Conservation (phyloP, 2,329 filamentous ascomycete genomes). For the Colletotrichum tabaci region DNA sequence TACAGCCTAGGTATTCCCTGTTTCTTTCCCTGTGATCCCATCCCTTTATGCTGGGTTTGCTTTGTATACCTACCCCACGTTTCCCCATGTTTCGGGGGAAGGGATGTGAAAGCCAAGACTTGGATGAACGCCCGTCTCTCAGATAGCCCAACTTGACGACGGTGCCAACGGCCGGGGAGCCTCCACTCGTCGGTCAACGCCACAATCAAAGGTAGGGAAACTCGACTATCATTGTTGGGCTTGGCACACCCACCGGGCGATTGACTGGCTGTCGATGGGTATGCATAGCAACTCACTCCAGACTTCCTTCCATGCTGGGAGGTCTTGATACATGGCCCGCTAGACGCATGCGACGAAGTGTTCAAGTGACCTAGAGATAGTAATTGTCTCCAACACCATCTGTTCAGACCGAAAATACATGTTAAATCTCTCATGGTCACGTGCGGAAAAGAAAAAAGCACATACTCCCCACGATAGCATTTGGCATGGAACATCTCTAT, state of each 20-base stretch:
- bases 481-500: slow-evolving; percentile 4
- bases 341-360: not conserved
- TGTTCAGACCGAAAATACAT: too few species aligned
- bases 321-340: not conserved
- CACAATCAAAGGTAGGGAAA: not conserved
- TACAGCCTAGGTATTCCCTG: not conserved
- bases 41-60: not conserved
- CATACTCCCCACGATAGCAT: too few species aligned
- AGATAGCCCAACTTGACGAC: not conserved
- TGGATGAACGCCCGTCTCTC: not conserved
- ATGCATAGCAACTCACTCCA: not conserved
- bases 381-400: too few species aligned
- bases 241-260: not conserved
- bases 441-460: too few species aligned
- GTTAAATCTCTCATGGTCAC: too few species aligned
- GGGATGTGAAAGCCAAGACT: slow-evolving; percentile 24
- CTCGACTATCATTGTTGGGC: not conserved
- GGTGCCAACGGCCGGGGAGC: not conserved
- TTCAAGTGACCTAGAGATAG: too few species aligned
- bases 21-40: not conserved
- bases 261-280: too few species aligned
- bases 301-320: not conserved
- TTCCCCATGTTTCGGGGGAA: slow-evolving; percentile 25
- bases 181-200: not conserved
- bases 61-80: not conserved